These are phyloP conservation scores for Stenocarpella maydis DNA, from an alignment of 2,329 filamentous ascomycete genomes.

Conservation along the genomic window DNA sequence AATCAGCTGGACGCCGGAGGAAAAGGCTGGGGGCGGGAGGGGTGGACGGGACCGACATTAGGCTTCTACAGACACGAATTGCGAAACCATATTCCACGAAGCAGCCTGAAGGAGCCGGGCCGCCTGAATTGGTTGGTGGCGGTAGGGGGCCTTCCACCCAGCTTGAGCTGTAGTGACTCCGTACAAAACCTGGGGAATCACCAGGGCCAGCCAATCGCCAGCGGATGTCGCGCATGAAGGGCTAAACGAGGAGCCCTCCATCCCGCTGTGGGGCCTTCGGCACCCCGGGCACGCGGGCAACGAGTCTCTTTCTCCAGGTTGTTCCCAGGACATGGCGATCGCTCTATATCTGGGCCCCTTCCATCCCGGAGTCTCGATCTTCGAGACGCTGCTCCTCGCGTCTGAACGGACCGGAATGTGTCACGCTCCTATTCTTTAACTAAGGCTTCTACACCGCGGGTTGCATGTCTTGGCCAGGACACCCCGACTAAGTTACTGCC, in stretches of 20 bases:
- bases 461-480: conserved; percentile 1
- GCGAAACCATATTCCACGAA: conserved; percentile 10
- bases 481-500: background rate
- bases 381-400: conserved; percentile 5
- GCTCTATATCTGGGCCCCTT: conserved; percentile 12
- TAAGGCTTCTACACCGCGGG: background rate
- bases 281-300: conserved; percentile 4
- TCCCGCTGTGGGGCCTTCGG: conserved; percentile 7
- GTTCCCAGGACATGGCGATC: conserved; percentile 4
- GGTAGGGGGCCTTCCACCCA: background rate
- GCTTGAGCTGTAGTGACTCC: background rate
- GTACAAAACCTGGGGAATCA: background rate
- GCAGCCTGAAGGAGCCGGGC: background rate
- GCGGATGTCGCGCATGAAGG: conserved; percentile 15
- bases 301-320: conserved; percentile 11
- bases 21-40: background rate
- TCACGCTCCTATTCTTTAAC: background rate
- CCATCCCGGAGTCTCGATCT: conserved; percentile 7
- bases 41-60: too few species aligned
- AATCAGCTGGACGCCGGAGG: background rate
- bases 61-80: background rate
- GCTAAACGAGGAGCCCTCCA: conserved; percentile 19
- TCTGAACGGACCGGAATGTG: background rate
- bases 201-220: conserved; percentile 3
- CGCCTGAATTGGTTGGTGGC: background rate